These are phyloP conservation scores for Aspergillus tanneri DNA, from an alignment of 2,329 filamentous ascomycete species.

Conservation along the genomic window DNA sequence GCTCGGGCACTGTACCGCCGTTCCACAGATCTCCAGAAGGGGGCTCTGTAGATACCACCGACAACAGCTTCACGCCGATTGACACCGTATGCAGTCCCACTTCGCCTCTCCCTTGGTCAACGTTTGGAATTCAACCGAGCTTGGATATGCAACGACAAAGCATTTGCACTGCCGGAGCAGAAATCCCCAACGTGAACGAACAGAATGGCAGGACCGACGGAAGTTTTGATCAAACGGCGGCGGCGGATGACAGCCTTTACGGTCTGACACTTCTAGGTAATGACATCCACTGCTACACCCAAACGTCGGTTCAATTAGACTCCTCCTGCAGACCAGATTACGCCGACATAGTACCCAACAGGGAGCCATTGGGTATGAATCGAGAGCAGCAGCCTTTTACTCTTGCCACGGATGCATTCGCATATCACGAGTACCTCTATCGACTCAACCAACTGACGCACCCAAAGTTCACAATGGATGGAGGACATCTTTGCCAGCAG, in stretches of 20 bases:
- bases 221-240: slow-evolving; percentile 4
- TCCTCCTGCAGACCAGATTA: slow-evolving; percentile 3
- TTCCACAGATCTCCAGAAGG: slow-evolving; percentile 6
- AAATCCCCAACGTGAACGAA: slow-evolving; percentile 1
- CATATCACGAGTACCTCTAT: background rate
- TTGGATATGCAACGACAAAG: slow-evolving; percentile 8
- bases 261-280: slow-evolving; percentile 5
- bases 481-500: background rate
- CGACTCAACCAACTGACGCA: slow-evolving; percentile 3
- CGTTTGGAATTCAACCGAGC: background rate
- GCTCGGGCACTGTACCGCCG: background rate
- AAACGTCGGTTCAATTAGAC: slow-evolving; percentile 3
- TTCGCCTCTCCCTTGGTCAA: slow-evolving; percentile 12
- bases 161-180: slow-evolving; percentile 4
- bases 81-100: background rate
- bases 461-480: background rate
- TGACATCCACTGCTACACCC: background rate
- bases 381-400: background rate
- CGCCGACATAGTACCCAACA: background rate
- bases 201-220: background rate
- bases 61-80: slow-evolving; percentile 5
- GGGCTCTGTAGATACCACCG: slow-evolving; percentile 2
- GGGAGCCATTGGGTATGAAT: background rate
- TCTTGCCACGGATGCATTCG: background rate
- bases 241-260: background rate